Evolutionary conservation across 352 stramenopile species (phyloP).

Genomic region (Aphanomyces euteiches): DNA sequence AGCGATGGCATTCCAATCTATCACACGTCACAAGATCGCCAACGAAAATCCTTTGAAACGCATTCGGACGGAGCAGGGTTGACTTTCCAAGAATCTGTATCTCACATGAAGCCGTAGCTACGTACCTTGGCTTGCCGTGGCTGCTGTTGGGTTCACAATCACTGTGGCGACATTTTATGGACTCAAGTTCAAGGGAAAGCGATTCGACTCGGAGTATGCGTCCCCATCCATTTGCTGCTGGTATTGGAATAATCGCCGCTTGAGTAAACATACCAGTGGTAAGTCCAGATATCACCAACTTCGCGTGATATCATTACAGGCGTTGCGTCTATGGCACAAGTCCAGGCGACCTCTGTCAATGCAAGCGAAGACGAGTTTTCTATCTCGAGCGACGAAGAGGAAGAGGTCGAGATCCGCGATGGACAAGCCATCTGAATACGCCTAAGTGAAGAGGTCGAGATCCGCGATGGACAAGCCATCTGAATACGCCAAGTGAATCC

Average conservation of each 20-base stretch:
- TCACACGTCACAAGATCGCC: background rate
- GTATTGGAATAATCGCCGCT: background rate
- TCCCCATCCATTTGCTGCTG: background rate
- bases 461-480: background rate
- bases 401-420: background rate
- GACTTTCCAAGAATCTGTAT: background rate
- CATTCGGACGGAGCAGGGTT: background rate
- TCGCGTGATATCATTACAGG: too few relatives aligned
- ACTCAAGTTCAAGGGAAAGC: slow-evolving; percentile 15
- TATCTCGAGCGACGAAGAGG: slow-evolving; percentile 5
- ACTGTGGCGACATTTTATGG: slow-evolving; percentile 1
- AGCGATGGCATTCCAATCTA: background rate
- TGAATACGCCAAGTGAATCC: too few relatives aligned
- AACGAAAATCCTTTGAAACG: slow-evolving; percentile 4
- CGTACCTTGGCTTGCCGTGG: slow-evolving; percentile 1
- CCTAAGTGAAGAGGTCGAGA: background rate
- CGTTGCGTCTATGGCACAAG: too few relatives aligned
- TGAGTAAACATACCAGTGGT: too few relatives aligned
- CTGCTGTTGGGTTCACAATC: background rate
- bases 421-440: background rate
- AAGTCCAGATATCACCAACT: too few relatives aligned
- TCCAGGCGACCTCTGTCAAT: too few relatives aligned
- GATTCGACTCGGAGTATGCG: background rate
- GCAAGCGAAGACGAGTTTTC: background rate
- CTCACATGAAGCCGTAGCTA: background rate